Evolutionary conservation across 345 rosid species (phyloP).

Genomic region (Geranium rotundifolium): DNA sequence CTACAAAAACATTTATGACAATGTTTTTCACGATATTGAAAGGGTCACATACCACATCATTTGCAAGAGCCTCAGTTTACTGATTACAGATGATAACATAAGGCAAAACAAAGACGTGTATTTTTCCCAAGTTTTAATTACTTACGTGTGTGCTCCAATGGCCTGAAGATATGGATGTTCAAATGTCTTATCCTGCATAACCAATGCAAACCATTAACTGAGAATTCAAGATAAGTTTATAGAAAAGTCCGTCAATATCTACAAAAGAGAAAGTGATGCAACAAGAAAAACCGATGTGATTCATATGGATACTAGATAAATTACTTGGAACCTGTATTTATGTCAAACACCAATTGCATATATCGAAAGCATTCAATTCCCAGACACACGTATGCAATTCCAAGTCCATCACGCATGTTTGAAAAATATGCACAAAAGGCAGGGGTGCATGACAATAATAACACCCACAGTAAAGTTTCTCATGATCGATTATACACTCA

Average conservation of each 20-base stretch:
- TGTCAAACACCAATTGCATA: neutral
- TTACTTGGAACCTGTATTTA: neutral
- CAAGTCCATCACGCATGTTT: neutral
- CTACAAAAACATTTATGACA: no score
- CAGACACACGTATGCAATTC: neutral
- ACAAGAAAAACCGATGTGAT: neutral
- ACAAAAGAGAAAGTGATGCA: neutral
- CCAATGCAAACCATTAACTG: neutral
- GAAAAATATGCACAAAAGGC: no score
- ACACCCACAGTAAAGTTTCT: neutral
- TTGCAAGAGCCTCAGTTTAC: no score
- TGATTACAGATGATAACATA: slow-evolving; percentile 73
- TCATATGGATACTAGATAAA: neutral
- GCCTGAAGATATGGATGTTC: slow-evolving; percentile 95
- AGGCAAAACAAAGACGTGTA: no score
- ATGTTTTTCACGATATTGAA: no score
- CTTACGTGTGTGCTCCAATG: slow-evolving; percentile 82
- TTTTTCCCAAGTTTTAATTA: slow-evolving; percentile 54
- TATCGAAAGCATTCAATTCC: neutral
- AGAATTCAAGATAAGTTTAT: slow-evolving; percentile 8
- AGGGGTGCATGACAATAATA: no score
- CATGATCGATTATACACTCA: no score
- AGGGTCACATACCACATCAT: no score
- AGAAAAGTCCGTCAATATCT: neutral
- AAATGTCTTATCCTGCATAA: slow-evolving; percentile 70